These are phyloP conservation scores for Dactylonectria macrodidyma DNA, from an alignment of 2,329 filamentous ascomycete species.

Conservation along the genomic window DNA sequence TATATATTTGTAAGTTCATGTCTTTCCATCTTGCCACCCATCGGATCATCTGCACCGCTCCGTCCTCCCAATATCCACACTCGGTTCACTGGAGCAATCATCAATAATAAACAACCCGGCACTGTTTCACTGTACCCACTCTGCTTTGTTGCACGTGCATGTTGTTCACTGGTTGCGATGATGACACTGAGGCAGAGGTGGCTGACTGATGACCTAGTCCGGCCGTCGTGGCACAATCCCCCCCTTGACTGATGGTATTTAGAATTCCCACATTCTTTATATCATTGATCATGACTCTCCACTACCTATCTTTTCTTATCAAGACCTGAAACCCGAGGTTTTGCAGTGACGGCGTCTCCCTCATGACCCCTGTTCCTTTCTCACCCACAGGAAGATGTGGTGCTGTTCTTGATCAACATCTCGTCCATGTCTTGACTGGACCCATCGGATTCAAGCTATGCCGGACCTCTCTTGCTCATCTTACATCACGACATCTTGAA, in stretches of 20 bases:
- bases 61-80: background rate
- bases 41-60: background rate
- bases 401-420: no score
- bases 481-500: no score
- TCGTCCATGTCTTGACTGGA: no score
- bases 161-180: background rate
- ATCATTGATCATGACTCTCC: no score
- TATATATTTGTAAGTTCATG: background rate
- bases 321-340: background rate
- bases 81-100: background rate
- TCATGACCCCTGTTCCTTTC: background rate
- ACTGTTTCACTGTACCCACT: background rate
- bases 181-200: background rate
- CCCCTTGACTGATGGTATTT: background rate
- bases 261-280: background rate
- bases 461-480: no score
- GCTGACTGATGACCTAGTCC: background rate
- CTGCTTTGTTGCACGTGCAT: background rate
- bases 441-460: no score
- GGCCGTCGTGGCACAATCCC: background rate
- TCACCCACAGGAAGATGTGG: no score
- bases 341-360: background rate
- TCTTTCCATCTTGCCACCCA: background rate
- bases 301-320: background rate
- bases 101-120: background rate